A percentile compares a stretch with the other conserved stretches of the same genome.
Conservation (phyloP, 441 rosid species). For the Hura crepitans region DNA sequence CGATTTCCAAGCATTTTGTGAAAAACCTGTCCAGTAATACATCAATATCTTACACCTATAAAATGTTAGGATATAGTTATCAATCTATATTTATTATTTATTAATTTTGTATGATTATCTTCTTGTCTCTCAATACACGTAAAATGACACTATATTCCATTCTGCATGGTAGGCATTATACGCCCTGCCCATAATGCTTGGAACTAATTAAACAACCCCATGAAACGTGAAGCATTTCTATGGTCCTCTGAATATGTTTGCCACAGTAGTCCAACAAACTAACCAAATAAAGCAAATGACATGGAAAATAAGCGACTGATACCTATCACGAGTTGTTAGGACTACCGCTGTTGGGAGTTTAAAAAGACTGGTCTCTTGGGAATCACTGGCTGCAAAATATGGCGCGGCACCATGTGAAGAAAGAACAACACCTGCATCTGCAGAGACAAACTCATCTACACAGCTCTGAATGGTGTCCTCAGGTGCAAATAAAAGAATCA, state of each 20-base stretch:
- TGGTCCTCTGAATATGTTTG: background rate
- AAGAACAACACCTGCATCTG: conserved; percentile 34
- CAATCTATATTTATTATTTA: background rate
- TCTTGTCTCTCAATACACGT: background rate
- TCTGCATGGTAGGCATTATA: background rate
- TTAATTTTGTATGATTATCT: background rate
- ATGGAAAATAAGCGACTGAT: background rate
- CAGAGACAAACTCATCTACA: conserved; percentile 30
- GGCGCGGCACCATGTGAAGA: conserved; percentile 28
- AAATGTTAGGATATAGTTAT: no score
- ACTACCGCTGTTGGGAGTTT: conserved; percentile 27
- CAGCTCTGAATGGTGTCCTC: conserved; percentile 29
- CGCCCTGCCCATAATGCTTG: background rate
- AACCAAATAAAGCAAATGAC: background rate
- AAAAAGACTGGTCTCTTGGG: conserved; percentile 7
- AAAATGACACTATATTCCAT: background rate
- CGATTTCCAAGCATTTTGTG: no score
- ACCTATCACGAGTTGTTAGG: conserved; percentile 35
- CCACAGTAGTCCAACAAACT: background rate
- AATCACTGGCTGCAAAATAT: conserved; percentile 26
- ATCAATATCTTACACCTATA: no score
- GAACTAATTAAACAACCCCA: background rate
- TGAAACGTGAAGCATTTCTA: background rate
- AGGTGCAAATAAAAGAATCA: conserved; percentile 33
- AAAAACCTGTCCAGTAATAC: no score